Percentiles rank a stretch among this genome's conserved stretches.
Evolutionary conservation across 2,329 filamentous ascomycete genomes (phyloP).

Genomic region (Fonsecaea pugnacius): DNA sequence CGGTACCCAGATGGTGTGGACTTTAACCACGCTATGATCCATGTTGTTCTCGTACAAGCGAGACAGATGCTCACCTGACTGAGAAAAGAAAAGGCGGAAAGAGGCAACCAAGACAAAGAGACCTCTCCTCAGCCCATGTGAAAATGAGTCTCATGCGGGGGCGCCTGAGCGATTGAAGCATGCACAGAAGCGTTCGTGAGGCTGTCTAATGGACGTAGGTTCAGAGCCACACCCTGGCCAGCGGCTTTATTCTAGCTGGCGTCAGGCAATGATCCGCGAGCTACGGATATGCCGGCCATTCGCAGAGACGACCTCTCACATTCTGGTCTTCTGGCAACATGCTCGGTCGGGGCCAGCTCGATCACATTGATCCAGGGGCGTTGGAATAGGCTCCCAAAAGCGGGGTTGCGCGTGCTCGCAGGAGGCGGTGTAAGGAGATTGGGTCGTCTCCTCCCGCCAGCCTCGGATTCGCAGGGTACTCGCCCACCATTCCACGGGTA

Average conservation of each 20-base stretch:
- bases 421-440: neutral
- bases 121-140: neutral
- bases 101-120: neutral
- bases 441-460: neutral
- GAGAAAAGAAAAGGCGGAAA: neutral
- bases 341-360: neutral
- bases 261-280: neutral
- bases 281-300: neutral
- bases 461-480: neutral
- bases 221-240: neutral
- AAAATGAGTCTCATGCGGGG: neutral
- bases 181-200: neutral
- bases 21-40: neutral
- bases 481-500: neutral
- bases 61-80: neutral
- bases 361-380: neutral
- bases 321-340: neutral
- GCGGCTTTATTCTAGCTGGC: neutral
- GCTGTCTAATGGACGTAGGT: neutral
- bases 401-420: neutral
- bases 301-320: neutral
- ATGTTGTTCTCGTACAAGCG: neutral
- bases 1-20: no score
- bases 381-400: neutral
- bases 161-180: neutral